phyloP scores from a whole-genome alignment of 768 basidiomycete genomes.

The Hypholoma fasciculare region DNA sequence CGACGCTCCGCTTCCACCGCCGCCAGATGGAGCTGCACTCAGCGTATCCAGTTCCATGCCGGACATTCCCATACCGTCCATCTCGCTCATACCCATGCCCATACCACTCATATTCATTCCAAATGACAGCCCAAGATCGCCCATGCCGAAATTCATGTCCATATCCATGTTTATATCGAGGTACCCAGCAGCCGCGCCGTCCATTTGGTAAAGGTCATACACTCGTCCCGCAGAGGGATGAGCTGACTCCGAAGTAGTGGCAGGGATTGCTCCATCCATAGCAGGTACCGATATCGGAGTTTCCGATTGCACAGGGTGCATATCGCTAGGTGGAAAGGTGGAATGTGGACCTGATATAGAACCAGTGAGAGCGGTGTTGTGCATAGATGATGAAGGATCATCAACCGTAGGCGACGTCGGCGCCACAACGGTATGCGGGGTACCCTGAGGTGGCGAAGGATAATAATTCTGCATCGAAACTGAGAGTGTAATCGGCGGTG shows the following conservation, averaged over 20 bases:
- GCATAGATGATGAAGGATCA: background rate
- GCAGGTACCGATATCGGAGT: too few species aligned
- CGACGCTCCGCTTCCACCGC: background rate
- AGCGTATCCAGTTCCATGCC: slow-evolving; percentile 23
- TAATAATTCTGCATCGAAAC: slow-evolving; percentile 45
- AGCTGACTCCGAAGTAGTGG: background rate
- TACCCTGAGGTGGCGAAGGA: slow-evolving; percentile 61
- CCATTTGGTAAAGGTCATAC: slow-evolving; percentile 47
- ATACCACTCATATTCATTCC: slow-evolving; percentile 40
- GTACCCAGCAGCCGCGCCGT: slow-evolving; percentile 37
- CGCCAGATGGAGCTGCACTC: slow-evolving; percentile 26
- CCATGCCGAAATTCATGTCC: slow-evolving; percentile 48
- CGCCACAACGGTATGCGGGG: slow-evolving; percentile 26
- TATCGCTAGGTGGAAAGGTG: background rate
- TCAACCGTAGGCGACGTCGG: slow-evolving; percentile 29
- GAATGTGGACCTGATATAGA: background rate
- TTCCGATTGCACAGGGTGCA: background rate
- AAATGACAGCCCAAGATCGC: slow-evolving; percentile 32
- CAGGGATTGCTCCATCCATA: background rate
- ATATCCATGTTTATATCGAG: slow-evolving; percentile 45
- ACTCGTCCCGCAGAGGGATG: slow-evolving; percentile 16
- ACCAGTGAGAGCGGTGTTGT: background rate
- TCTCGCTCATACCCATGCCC: slow-evolving; percentile 11
- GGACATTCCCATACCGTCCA: slow-evolving; percentile 34
- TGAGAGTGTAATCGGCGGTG: slow-evolving; percentile 17